Conservation (phyloP, 257 asterid genomes). For the Petunia secreta region DNA sequence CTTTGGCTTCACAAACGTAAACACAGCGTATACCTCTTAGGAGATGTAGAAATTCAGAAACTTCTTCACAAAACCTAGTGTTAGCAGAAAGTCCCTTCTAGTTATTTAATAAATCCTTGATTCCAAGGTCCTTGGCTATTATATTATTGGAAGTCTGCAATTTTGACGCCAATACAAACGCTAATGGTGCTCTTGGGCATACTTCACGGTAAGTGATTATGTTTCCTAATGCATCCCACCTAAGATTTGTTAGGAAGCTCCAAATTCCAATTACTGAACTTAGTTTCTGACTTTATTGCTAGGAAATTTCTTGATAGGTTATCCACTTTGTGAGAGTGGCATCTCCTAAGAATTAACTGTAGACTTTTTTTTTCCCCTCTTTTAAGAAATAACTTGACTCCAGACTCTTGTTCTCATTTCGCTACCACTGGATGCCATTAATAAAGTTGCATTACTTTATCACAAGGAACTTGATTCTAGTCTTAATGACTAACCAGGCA, state of each 20-base stretch:
- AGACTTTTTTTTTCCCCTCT: too few relatives aligned
- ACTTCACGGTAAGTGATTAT: not conserved
- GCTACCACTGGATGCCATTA: not conserved
- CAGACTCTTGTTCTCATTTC: not conserved
- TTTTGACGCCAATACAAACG: not conserved
- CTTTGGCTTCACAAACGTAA: not conserved
- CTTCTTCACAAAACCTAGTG: not conserved
- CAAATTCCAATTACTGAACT: not conserved
- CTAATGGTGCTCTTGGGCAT: not conserved
- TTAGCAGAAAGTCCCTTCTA: not conserved
- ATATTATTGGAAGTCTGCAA: not conserved
- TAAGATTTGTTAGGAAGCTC: slow-evolving; percentile 12
- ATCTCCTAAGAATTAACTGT: not conserved
- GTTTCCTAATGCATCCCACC: not conserved
- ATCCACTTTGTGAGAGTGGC: not conserved
- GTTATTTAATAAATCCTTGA: not conserved
- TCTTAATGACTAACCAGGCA: not conserved
- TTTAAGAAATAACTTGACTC: not conserved
- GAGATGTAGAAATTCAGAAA: not conserved
- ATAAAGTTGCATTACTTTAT: not conserved
- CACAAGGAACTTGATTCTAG: not conserved
- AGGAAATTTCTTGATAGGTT: slow-evolving; percentile 1
- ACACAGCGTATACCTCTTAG: not conserved
- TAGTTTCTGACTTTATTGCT: slow-evolving; percentile 7
- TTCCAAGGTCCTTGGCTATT: not conserved